These are phyloP conservation scores for Solanum chilense DNA, from an alignment of 257 asterid species.

Conservation along the genomic window DNA sequence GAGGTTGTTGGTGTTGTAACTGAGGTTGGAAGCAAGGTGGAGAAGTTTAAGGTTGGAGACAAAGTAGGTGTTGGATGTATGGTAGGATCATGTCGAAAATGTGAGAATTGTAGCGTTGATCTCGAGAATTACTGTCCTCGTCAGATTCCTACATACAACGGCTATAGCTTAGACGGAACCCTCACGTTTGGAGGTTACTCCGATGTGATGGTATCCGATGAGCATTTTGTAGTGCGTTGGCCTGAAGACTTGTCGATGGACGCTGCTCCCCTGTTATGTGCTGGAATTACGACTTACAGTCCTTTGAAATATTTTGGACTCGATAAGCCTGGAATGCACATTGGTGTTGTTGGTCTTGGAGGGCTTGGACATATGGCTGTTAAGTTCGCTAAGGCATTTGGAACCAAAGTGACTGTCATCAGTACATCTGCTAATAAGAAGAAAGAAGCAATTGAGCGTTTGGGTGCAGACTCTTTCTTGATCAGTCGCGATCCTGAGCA, in stretches of 20 bases:
- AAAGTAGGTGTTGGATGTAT: conserved; percentile 57
- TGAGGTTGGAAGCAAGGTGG: conserved; percentile 45
- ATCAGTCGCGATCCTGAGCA: conserved; percentile 30
- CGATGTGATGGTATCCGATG: conserved; percentile 34
- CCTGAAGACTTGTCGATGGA: conserved; percentile 42
- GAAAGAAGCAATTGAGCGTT: conserved; percentile 27
- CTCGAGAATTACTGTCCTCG: conserved; percentile 43
- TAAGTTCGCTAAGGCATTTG: conserved; percentile 52
- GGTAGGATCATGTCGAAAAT: conserved; percentile 50
- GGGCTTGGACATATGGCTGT: conserved; percentile 53
- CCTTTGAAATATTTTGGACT: no score
- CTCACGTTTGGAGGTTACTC: conserved; percentile 56
- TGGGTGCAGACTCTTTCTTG: conserved; percentile 43
- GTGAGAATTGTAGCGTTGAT: conserved; percentile 30
- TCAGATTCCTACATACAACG: conserved; percentile 20
- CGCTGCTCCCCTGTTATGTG: conserved; percentile 23
- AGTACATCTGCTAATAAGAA: conserved; percentile 35
- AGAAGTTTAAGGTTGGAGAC: conserved; percentile 44
- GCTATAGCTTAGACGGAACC: conserved; percentile 20
- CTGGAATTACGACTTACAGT: no score
- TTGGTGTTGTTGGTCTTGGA: conserved; percentile 46
- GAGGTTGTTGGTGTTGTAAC: conserved; percentile 58
- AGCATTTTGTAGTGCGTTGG: conserved; percentile 44
- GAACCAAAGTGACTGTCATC: conserved; percentile 38
- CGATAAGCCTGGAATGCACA: conserved; percentile 16